Evolutionary conservation across 208 protist species (phyloP), one percentile per base, ranked within the genome.

Genomic region (Leishmania guyanensis): DNA sequence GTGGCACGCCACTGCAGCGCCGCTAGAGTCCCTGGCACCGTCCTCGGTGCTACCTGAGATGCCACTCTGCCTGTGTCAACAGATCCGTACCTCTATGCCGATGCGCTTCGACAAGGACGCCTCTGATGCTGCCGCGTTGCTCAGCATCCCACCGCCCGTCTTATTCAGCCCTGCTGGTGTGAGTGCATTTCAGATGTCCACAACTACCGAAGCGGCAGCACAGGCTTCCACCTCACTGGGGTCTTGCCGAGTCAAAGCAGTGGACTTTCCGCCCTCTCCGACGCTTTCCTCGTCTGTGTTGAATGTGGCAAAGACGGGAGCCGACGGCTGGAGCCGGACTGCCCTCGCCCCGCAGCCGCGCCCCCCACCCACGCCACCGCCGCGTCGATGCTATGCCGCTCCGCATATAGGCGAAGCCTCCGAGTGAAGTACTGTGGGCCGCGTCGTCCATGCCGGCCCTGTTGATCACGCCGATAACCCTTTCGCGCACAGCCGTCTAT

Each of bases 321-420:
- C 69, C 39, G 69, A 73, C 10, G 69, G 69, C 46, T 3, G 10
- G 69, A 22, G 5, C 46, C 46, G 5, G 46, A 20, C 0, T 29
- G 12, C 71, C 71, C 5, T 17, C 36, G 20, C 74, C 53, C 53
- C 56, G 56, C 74, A 26, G 33, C 56, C 10, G 56, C 68, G 73
- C 6, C 78, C 56, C 16, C 78, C 82, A 53, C 82, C 82, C 48
- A 82, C 77, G 74, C 82, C 82, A 39, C 83, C 83, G 36, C 82
- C 82, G 29, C 84, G 80, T 2, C 76, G 56, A 65, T 81, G 80
- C 68, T 50, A 84, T 65, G 17, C 26, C 74, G 50, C 56, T 20
- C 14, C 29, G 6, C 26, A 46, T 54, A 16, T 69, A 39, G 62
- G 12, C 16, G 46, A 29, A 43, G 29, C 29, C 22, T 62, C 20